Base-by-base conservation (phyloP, 2,329 filamentous ascomycete species). In the Exophiala phaeomuriformis region DNA sequence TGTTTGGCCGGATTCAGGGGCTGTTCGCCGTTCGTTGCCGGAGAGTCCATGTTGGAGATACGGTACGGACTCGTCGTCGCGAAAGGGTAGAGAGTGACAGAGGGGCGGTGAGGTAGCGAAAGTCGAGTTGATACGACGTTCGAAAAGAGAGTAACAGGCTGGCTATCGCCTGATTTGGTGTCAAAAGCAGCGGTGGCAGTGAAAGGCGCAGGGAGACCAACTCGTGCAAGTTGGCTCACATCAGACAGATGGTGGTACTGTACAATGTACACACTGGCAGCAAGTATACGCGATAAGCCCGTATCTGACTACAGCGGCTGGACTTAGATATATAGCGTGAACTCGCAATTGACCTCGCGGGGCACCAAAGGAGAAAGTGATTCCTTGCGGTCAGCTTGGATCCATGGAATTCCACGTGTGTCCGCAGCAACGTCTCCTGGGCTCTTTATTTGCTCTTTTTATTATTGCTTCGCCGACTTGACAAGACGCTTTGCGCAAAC, bases 1-100 rank as follows among this genome's bases (percentile, higher is more conserved):
- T 83, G 80, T 61, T 74, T 51, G 66, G 69, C 52, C 29, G 57
- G 49, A 37, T 52, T 56, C 29, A 55, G 44, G 32, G 51, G 51
- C 53, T 54, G 51, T 31, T 60, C 58, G 45, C 55, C 56, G 49
- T 59, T 59, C 7, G 40, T 35, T 9, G 46, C 36, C 32, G 47
- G 48, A 37, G 45, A 28, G 48, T 51, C 57, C 59, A 61, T 61
- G 45, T 46, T 61, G 50, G 29, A 19, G 19, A 19, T 19, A 19
- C 19, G 19, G 19, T 19, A 19, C 19, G 19, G 19, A 19, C 19
- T 19, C 19, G 19, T 19, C 19, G 19, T 19, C 19, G 19, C 19
- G 19, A 44, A 3, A 39, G 39, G 12, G 41, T 6, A 12, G 31
- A 44, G n/a, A 52, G 31, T 12, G 39, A 27, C 10, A 47, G 31